These are phyloP conservation scores for Abrus precatorius DNA, from an alignment of 306 rosid genomes.

Conservation along the genomic window DNA sequence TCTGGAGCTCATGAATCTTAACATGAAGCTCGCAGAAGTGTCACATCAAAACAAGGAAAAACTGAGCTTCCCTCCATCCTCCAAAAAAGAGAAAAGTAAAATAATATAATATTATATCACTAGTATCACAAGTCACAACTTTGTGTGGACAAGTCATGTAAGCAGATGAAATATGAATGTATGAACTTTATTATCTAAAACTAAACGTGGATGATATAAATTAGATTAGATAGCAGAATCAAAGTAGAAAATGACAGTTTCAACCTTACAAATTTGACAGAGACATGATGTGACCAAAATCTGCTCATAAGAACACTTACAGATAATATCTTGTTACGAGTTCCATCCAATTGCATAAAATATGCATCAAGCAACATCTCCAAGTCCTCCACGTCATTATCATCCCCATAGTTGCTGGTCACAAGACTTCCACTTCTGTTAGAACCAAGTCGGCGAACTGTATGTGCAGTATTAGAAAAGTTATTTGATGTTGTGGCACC, in stretches of 20 bases:
- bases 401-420: conserved; percentile 68
- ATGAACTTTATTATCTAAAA: not conserved
- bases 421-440: conserved; percentile 75
- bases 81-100: conserved; percentile 35
- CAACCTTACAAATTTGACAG: conserved; percentile 33
- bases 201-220: not conserved
- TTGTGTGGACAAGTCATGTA: not conserved
- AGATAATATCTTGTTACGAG: conserved; percentile 96
- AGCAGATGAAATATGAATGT: not conserved
- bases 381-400: conserved; percentile 89
- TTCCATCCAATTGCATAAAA: conserved; percentile 96
- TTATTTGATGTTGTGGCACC: conserved; percentile 65
- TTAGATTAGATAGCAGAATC: not conserved
- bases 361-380: conserved; percentile 99
- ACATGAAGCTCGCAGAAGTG: not conserved
- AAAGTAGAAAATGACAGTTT: conserved; percentile 11
- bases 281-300: conserved; percentile 12
- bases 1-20: conserved; percentile 11
- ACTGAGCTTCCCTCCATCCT: conserved; percentile 7
- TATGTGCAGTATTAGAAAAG: conserved; percentile 47
- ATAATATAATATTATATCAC: conserved; percentile 1
- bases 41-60: conserved; percentile 21
- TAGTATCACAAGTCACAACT: not conserved
- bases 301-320: conserved; percentile 62
- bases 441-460: conserved; percentile 71